Base-by-base conservation (phyloP, 176 grass and related monocot species). In the Thinopyrum elongatum region DNA sequence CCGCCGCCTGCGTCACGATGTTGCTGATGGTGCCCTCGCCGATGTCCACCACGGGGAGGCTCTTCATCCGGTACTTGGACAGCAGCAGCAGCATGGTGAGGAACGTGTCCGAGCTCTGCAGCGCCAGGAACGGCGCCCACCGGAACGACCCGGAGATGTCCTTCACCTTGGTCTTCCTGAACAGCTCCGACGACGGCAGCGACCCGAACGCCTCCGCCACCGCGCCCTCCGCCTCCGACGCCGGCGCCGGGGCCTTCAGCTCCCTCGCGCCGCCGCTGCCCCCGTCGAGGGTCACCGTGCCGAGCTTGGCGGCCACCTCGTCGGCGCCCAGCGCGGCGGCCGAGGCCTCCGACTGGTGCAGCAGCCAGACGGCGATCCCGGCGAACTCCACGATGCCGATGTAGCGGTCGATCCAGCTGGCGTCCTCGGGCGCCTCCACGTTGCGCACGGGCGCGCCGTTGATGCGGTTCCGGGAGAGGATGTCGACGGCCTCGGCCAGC, bases 61-160 rank as follows among this genome's bases (percentile, higher is more conserved):
- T 99, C 87, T 99, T 99, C 94, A 99, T 90, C 80, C 97, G 87
- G 79, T 99, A 96, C 80, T 99, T 96, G 12, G 97, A 99, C 68
- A 99, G 87, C 70, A 99, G 87, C 60, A 99, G 76, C 70, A 99
- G 81, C 97, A 96, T 96, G 2, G 94, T 99, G 10, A 99, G 88
- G 88, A 99, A 96, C 0, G 97, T 94, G 89, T 96, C 97, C n/a
- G 97, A 96, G 35, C 83, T 99, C 83, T 96, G 94, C 90, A 96
- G 80, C 17, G 97, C 92, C 84, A 99, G 94, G 90, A 96, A 94
- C 36, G 92, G 97, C 58, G 94, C 97, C 97, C 97, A 99, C 77
- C 97, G 89, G 76, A 99, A 99, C 69, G 97, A 96, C 4, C 92
- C 94, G 57, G 97, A 91, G 85, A 99, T 97, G 78, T 96, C 94